A percentile compares a stretch with the other conserved stretches of the same genome.
These are phyloP conservation scores for Rhizopogon sp. DNA, from an alignment of 768 basidiomycete species.

Conservation along the genomic window DNA sequence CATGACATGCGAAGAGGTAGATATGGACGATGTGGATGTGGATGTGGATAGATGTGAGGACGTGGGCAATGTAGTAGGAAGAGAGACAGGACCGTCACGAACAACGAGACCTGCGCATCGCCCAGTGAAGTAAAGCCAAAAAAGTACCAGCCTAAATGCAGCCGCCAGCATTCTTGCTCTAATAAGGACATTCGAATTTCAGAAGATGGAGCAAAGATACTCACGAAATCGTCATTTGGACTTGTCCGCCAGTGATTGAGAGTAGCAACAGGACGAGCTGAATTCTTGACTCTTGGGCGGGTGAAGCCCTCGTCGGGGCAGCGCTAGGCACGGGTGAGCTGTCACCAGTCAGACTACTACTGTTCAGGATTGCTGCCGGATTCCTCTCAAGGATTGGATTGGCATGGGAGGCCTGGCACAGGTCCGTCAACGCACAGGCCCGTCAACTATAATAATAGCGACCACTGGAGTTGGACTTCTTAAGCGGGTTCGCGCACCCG, in stretches of 20 bases:
- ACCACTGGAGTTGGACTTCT: too few relatives aligned
- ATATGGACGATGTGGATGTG: background rate
- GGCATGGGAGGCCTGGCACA: background rate
- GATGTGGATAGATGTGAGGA: conserved; percentile 1
- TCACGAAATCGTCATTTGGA: background rate
- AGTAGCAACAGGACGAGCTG: background rate
- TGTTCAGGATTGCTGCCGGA: background rate
- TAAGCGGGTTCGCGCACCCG: too few relatives aligned
- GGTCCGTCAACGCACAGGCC: too few relatives aligned
- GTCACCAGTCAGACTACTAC: too few relatives aligned
- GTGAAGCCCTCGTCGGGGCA: background rate
- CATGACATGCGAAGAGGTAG: conserved; percentile 1
- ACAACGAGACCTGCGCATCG: background rate
- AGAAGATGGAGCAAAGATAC: background rate
- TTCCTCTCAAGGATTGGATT: background rate
- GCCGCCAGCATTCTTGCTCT: background rate
- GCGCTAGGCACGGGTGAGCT: background rate
- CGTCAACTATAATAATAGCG: too few relatives aligned
- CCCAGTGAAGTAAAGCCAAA: background rate
- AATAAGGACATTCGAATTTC: background rate
- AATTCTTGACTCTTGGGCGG: background rate
- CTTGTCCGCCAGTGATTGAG: background rate
- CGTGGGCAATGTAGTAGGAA: background rate
- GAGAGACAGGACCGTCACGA: conserved; percentile 7
- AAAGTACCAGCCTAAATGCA: background rate